Evolutionary conservation across 2,329 filamentous ascomycete species (phyloP).

Genomic region (Aureobasidium melanogenum): DNA sequence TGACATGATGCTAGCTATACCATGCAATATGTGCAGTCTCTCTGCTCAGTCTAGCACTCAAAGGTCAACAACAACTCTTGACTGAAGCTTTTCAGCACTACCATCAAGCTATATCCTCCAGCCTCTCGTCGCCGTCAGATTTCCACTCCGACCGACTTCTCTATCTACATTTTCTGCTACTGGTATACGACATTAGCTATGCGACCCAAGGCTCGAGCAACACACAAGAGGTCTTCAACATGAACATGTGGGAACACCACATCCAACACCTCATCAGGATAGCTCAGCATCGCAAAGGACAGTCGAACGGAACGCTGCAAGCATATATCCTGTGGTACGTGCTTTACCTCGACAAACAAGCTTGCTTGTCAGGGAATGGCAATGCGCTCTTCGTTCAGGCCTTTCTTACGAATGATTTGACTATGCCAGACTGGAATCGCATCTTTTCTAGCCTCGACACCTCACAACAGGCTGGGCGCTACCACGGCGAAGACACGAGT

Average conservation of each 20-base stretch:
- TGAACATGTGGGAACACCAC: slow-evolving; percentile 47
- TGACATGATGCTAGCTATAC: slow-evolving; percentile 35
- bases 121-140: slow-evolving; percentile 40
- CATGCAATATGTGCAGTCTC: slow-evolving; percentile 52
- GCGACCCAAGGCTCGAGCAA: slow-evolving; percentile 35
- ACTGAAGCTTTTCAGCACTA: slow-evolving; percentile 47
- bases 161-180: slow-evolving; percentile 47
- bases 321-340: slow-evolving; percentile 47
- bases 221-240: slow-evolving; percentile 30
- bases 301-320: slow-evolving; percentile 34
- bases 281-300: slow-evolving; percentile 32
- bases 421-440: slow-evolving; percentile 1
- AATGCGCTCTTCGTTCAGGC: background rate
- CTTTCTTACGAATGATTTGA: slow-evolving; percentile 11
- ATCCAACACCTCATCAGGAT: slow-evolving; percentile 44
- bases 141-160: slow-evolving; percentile 49
- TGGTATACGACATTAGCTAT: slow-evolving; percentile 45
- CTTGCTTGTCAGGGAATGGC: slow-evolving; percentile 32
- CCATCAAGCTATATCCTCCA: slow-evolving; percentile 37
- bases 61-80: slow-evolving; percentile 32
- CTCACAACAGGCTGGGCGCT: background rate
- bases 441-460: background rate
- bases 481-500: background rate
- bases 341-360: slow-evolving; percentile 47
- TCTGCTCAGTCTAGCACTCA: slow-evolving; percentile 42